Base-by-base conservation (phyloP, 73 alveolate genomes). In the Stentor roeselii region DNA sequence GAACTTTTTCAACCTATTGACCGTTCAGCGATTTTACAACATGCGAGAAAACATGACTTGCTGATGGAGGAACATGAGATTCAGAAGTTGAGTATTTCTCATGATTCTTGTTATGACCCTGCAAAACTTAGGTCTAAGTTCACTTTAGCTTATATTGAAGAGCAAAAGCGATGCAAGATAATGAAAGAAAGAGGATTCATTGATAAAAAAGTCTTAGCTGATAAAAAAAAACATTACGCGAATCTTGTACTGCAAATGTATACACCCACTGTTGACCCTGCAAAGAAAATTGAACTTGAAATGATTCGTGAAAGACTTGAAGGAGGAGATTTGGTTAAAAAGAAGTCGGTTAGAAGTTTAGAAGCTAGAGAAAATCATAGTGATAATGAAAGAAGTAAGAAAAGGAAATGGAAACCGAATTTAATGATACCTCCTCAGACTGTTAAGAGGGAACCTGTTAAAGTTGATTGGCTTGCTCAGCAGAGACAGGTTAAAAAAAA, bases 391-490 rank as follows among this genome's bases (percentile, higher is more conserved):
- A 11, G 21, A 11, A 50, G 67, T 11, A 6, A 50, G 30, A 50
- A 50, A 50, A 50, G 6, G 21, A 50, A 50, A 21, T 50, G 67
- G 67, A 50, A 50, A 50, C 6, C 6, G 21, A 50, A 50, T 21
- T 21, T 21, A 11, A 11, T 50, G 67, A 21, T 50, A 6, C 21
- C 21, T 50, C 30, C 6, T 6, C 6, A 11, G 6, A 21, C 50
- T 40, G 11, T 30, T 36, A 67, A 67, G 34, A 67, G 37, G 34
- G 80, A 67, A 67, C 37, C 37, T 32, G 80, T 2, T 0, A 67
- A 67, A 67, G 34, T 67, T 67, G 80, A 67, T 34, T 67, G 37
- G n/a, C 37, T 67, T 21, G 80, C 80, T 21, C 42, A 67, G 34
- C 21, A 21, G 41, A 67, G 80, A 67, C 15, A 67, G 34, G 37